phyloP scores from a whole-genome alignment of 2,329 filamentous ascomycete genomes.

The Corinectria fuckeliana region DNA sequence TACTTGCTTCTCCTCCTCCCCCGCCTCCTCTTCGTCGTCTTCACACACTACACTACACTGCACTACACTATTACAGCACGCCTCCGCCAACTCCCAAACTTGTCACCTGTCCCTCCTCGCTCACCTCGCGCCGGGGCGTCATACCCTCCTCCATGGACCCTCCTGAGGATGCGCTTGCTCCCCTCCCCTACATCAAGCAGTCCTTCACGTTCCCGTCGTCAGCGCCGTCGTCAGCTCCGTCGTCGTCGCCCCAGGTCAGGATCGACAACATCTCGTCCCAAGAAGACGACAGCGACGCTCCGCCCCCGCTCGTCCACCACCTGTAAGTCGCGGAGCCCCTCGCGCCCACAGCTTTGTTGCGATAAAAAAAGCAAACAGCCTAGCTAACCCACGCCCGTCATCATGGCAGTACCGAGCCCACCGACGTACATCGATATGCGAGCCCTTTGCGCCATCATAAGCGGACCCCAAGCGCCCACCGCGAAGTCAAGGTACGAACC shows the following conservation, averaged over 20 bases:
- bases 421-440: slow-evolving; percentile 49
- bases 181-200: slow-evolving; percentile 25
- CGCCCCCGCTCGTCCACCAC: slow-evolving; percentile 46
- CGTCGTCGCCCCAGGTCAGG: slow-evolving; percentile 37
- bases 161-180: slow-evolving; percentile 18
- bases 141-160: slow-evolving; percentile 32
- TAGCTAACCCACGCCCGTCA: slow-evolving; percentile 6
- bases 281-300: slow-evolving; percentile 27
- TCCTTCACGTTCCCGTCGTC: slow-evolving; percentile 35
- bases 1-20: not conserved
- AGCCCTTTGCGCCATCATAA: slow-evolving; percentile 65
- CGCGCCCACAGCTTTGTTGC: not conserved
- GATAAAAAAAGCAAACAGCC: too few relatives aligned
- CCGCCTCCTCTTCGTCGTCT: not conserved
- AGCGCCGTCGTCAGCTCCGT: slow-evolving; percentile 29
- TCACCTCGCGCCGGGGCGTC: not conserved
- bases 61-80: slow-evolving; percentile 4
- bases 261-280: slow-evolving; percentile 39
- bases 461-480: slow-evolving; percentile 63
- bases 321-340: slow-evolving; percentile 47
- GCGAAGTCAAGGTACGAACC: slow-evolving; percentile 60
- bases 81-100: not conserved
- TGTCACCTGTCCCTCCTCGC: not conserved
- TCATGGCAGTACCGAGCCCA: slow-evolving; percentile 51
- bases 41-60: too few relatives aligned